These are phyloP conservation scores for Entamoeba invadens DNA, from an alignment of 208 protist genomes.

Conservation along the genomic window DNA sequence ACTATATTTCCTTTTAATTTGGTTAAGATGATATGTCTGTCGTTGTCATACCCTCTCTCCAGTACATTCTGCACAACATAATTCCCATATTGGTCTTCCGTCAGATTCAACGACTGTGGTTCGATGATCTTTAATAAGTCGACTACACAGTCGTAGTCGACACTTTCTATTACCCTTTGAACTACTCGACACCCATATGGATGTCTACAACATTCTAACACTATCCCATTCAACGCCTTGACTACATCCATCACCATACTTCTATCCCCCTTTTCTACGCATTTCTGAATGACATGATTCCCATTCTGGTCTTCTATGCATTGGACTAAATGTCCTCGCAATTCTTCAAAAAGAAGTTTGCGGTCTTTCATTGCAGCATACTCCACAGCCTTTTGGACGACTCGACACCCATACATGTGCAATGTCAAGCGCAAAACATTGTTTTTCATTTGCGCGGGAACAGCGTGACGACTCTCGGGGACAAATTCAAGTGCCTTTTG, in stretches of 20 bases:
- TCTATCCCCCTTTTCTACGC: constrained; percentile 76
- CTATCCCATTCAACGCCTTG: constrained; percentile 59
- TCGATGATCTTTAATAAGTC: neutral
- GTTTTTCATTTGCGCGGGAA: constrained; percentile 58
- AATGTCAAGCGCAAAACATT: constrained; percentile 74
- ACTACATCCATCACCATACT: constrained; percentile 74
- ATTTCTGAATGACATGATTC: constrained; percentile 97
- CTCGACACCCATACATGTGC: constrained; percentile 85
- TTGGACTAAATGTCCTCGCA: constrained; percentile 70
- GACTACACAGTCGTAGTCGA: constrained; percentile 53
- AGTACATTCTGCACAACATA: constrained; percentile 14
- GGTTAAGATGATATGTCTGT: neutral
- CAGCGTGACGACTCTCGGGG: neutral
- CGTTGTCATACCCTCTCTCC: neutral
- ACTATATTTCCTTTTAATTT: neutral
- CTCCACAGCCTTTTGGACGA: constrained; percentile 71
- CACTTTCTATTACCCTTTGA: constrained; percentile 87
- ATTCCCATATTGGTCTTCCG: constrained; percentile 19
- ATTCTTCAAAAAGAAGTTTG: constrained; percentile 54
- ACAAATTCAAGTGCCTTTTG: constrained; percentile 28
- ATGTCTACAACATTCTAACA: constrained; percentile 66
- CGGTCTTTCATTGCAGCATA: constrained; percentile 7
- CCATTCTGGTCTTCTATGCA: constrained; percentile 95
- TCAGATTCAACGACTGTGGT: neutral
- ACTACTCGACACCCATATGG: constrained; percentile 95